Base-by-base conservation (phyloP, 768 basidiomycete genomes). In the Mycena haematopus region DNA sequence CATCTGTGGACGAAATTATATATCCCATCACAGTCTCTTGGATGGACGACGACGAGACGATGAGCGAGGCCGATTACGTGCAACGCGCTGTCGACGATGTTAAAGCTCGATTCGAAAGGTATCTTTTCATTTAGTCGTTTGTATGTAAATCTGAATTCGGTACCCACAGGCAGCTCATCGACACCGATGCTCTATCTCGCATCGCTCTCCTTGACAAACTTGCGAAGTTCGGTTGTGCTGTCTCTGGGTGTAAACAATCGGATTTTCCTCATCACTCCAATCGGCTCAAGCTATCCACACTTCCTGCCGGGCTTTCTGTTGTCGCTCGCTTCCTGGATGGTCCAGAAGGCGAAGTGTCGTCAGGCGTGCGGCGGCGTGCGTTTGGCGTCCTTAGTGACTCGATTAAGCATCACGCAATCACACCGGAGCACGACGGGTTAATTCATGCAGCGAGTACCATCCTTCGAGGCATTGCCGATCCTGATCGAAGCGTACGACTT, bases 401-500 rank as follows among this genome's bases (percentile, higher is more conserved):
- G 44, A 71, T 88, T 25, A 76, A 74, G 56, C 84, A 86, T 60
- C 78, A 83, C 66, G 71, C 42, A 57, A 78, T 35, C 11, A 47
- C 58, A 36, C 50, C 58, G 36, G 71, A 75, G 31, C 66, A 72
- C 14, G 71, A 74, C 1, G 64, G 72, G 22, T 60, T 77, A n/a
- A 73, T 76, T 5, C 64, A 74, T 33, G 65, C 77, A 3, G 62
- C 73, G 8, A 73, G 82, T 25, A 65, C 85, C 7, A 70, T 86
- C 9, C 77, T 80, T 53, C 74, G 73, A 22, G 88, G 86, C 3
- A 71, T 90, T 62, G 76, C 70, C 11, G 83, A 89, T 65, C 73
- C 70, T 40, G 82, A 89, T 64, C 80, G 91, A 58, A 80, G 79
- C 44, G 84, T 87, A 22, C 82, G 91, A 38, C 70, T 93, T 17